Base-by-base conservation (phyloP, 2,329 filamentous ascomycete genomes). In the Epichloe gansuensis region DNA sequence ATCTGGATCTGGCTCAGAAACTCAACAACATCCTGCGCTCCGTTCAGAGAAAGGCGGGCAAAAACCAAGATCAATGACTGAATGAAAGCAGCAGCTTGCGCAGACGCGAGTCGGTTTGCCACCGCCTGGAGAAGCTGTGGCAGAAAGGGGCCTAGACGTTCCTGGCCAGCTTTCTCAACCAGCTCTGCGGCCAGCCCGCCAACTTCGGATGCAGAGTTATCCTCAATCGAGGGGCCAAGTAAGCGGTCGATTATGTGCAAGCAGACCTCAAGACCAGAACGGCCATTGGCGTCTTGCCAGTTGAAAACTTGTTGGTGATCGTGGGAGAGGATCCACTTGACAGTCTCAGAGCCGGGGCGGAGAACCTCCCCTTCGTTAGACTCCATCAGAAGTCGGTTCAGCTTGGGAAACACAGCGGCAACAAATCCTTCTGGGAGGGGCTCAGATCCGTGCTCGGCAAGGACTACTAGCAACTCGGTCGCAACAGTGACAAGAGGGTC, bases 11-110 rank as follows among this genome's bases (percentile, higher is more conserved):
- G 84, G 55, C 85, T 85, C 35, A 98, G 75, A 71, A 98, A 98
- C 51, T 93, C 84, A 13, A 97, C 85, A 2, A 98, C 90, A 61
- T 97, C 93, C 25, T 82, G 81, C 9, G 91, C 86, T 47, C 88
- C 89, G 48, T 86, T 81, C 13, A 97, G 76, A 9, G 89, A 91
- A 8, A 98, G 75, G 44, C 91, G 82, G 2, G 91, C 93, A 67
- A 98, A 98, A 1, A 98, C 93, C 5, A 97, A 76, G 51, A 95
- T 96, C 49, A 98, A 73, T 51, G 89, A 95, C 69, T 98, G 93
- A 56, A 98, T 97, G 64, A 98, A 94, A 7, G 85, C 82, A 0
- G 91, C 87, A 46, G 89, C 83, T 56, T 89, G 78, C 2, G 93
- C 93, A 5, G 85, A 87, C 5, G 84, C 85, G 15, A 98, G 76